A percentile compares a stretch with the other conserved stretches of the same genome.
Conservation (phyloP, 2,329 filamentous ascomycete species). For the Cladosporium sp. region DNA sequence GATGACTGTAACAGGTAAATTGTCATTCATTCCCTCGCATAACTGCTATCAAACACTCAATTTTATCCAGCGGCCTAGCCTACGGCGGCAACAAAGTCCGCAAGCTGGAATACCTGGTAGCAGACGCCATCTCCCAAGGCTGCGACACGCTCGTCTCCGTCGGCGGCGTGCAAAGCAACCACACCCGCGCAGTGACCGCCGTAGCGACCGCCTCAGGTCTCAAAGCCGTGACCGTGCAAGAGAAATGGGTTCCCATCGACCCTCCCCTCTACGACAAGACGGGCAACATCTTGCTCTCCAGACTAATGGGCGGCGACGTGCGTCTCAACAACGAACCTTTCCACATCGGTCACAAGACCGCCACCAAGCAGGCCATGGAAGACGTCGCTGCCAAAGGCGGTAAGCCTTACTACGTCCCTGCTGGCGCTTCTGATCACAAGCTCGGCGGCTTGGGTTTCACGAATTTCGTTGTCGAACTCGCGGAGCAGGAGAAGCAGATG, state of each 20-base stretch:
- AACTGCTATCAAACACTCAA: too few relatives aligned
- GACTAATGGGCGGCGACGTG: slow-evolving; percentile 48
- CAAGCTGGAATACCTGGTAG: slow-evolving; percentile 37
- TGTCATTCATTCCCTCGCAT: too few relatives aligned
- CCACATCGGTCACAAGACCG: slow-evolving; percentile 60
- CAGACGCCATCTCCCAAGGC: slow-evolving; percentile 28
- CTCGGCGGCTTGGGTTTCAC: slow-evolving; percentile 68
- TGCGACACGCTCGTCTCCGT: slow-evolving; percentile 33
- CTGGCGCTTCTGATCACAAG: slow-evolving; percentile 66
- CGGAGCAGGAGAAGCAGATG: slow-evolving; percentile 56
- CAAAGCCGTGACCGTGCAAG: slow-evolving; percentile 29
- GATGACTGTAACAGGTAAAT: slow-evolving; percentile 53
- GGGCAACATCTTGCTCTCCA: slow-evolving; percentile 67
- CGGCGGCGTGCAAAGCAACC: slow-evolving; percentile 36
- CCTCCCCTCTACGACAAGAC: slow-evolving; percentile 53
- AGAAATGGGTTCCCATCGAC: slow-evolving; percentile 30
- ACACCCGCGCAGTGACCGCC: slow-evolving; percentile 35
- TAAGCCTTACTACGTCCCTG: slow-evolving; percentile 68
- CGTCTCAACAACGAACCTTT: slow-evolving; percentile 58
- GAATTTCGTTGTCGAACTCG: slow-evolving; percentile 66
- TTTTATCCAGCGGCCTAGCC: slow-evolving; percentile 29
- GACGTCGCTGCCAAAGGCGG: slow-evolving; percentile 52
- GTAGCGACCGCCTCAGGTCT: slow-evolving; percentile 31
- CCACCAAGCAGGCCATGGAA: slow-evolving; percentile 51
- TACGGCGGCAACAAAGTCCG: slow-evolving; percentile 37